Evolutionary conservation across 2,329 filamentous ascomycete genomes (phyloP), one percentile per base, ranked within the genome.

Genomic region (Aspergillus candidus): DNA sequence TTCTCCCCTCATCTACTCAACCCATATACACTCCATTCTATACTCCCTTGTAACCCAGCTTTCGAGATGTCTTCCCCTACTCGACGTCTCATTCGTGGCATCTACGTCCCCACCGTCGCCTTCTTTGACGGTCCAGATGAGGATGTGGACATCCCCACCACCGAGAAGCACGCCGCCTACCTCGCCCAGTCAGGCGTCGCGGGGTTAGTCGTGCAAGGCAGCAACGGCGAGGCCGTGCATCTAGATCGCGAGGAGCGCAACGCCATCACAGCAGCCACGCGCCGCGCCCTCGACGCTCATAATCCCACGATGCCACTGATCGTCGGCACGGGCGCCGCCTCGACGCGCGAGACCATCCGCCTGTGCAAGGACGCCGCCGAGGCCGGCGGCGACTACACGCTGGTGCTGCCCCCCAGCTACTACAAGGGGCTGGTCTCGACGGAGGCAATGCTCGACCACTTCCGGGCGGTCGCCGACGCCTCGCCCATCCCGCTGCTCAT

Each of bases 141-240:
- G 62, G 79, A 87, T 43, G 68, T 88, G 43, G 84, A 88, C 58
- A 72, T 77, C 11, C 66, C 71, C 31, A 78, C 80, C 32, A 81
- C 82, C 46, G 73, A 76, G 38, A 74, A 71, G 40, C 67, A 73
- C 50, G 80, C 84, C 32, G 76, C 86, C 41, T 79, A 82, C 56
- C 79, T 91, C n/a, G 86, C 84, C 37, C 65, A 76, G 44, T 79
- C 83, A 22, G 86, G 86, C 51, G 79, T 90, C 34, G 77, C 82
- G 12, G 85, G 86, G 14, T 74, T 91, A 37, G 83, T 85, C 38
- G 86, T 83, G 10, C 86, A 89, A 63, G 86, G 86, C 37, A 88
- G 83, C 60, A 91, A 91, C 60, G 86, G 86, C 56, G 87, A 93
- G 71, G 86, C 87, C 6, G 85, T 89, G 11, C 86, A 89, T 59